Evolutionary conservation across 78 protist genomes (phyloP).

Genomic region (Dictyostelium intermedium): DNA sequence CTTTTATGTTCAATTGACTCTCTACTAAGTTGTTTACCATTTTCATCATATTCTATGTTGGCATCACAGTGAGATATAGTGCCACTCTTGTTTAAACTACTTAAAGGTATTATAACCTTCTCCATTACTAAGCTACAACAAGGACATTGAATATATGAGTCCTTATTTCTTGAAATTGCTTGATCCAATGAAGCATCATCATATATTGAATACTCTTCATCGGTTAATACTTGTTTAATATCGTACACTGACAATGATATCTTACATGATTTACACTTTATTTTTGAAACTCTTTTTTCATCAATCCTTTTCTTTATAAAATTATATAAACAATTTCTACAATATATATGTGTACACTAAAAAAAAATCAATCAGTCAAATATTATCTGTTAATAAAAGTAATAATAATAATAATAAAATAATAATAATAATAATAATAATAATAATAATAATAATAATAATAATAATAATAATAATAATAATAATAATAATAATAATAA

Average conservation of each 20-base stretch:
- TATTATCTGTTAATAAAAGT: not conserved
- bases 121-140: conserved; percentile 39
- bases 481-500: not conserved
- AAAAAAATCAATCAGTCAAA: not conserved
- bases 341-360: conserved; percentile 60
- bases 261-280: conserved; percentile 30
- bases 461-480: not conserved
- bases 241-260: not conserved
- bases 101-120: not conserved
- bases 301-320: conserved; percentile 8
- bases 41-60: conserved; percentile 17
- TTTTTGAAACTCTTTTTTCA: conserved; percentile 52
- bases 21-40: conserved; percentile 57
- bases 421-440: not conserved
- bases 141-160: conserved; percentile 28
- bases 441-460: not conserved
- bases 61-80: not conserved
- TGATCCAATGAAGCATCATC: conserved; percentile 57
- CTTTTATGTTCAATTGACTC: conserved; percentile 69
- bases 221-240: conserved; percentile 44
- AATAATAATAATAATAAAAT: not conserved
- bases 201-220: conserved; percentile 33
- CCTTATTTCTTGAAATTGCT: conserved; percentile 21
- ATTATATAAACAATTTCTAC: conserved; percentile 50
- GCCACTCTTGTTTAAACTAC: not conserved